Evolutionary conservation across 345 rosid species (phyloP).

Genomic region (Citrus trifoliata): DNA sequence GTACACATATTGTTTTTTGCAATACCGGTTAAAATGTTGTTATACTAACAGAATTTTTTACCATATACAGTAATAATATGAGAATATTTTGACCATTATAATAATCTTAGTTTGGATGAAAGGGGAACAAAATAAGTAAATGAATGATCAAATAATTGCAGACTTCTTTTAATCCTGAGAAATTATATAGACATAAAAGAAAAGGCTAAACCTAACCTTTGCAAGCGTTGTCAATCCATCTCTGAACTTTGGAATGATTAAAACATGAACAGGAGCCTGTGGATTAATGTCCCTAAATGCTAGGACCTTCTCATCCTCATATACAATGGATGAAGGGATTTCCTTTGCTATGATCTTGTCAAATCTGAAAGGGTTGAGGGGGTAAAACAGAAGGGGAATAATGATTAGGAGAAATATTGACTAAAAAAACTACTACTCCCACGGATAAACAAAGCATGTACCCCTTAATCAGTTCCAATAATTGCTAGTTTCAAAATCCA

Average conservation of each 20-base stretch:
- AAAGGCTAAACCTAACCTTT: constrained; percentile 39
- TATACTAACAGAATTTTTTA: neutral
- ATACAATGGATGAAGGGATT: constrained; percentile 79
- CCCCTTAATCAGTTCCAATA: neutral
- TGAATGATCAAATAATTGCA: neutral
- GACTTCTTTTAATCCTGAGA: neutral
- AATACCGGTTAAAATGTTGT: neutral
- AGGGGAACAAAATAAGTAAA: neutral
- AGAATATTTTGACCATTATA: neutral
- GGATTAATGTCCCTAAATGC: constrained; percentile 82
- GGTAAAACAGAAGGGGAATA: neutral
- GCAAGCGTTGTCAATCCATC: constrained; percentile 77
- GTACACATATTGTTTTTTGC: neutral
- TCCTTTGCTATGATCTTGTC: constrained; percentile 91
- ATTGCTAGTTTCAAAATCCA: neutral
- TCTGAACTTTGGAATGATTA: constrained; percentile 78
- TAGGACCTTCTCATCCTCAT: constrained; percentile 89
- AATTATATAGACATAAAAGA: neutral
- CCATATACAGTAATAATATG: neutral
- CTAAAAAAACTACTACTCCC: neutral
- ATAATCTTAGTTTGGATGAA: neutral
- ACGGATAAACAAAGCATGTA: constrained; percentile 1
- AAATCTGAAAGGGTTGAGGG: constrained; percentile 40
- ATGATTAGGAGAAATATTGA: neutral
- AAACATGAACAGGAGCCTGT: constrained; percentile 90